Conservation (phyloP, 306 rosid species). For the Vicia villosa region DNA sequence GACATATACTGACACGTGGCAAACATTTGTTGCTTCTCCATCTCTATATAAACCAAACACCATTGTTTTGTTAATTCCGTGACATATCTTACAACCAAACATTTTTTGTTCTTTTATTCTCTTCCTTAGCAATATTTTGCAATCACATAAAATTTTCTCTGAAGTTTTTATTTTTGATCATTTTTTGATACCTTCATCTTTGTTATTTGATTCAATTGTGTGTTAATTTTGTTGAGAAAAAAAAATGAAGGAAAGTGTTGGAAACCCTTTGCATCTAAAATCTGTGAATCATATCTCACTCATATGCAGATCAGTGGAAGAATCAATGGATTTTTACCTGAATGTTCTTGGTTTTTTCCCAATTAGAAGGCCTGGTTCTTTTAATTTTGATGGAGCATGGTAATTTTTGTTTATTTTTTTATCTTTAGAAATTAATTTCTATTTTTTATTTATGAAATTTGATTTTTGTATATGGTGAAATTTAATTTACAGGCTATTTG, state of each 20-base stretch:
- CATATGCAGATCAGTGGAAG: constrained; percentile 71
- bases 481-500: constrained; percentile 63
- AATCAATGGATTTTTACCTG: constrained; percentile 69
- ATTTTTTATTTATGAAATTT: background rate
- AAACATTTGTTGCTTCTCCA: background rate
- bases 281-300: constrained; percentile 91
- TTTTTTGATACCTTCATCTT: background rate
- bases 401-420: constrained; percentile 15
- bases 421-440: background rate
- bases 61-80: background rate
- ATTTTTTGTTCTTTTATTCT: background rate
- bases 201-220: background rate
- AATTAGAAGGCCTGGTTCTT: constrained; percentile 89
- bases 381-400: constrained; percentile 95
- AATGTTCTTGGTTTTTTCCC: constrained; percentile 85
- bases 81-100: background rate
- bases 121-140: background rate
- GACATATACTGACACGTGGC: constrained; percentile 35
- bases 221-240: constrained; percentile 18
- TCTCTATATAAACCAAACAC: constrained; percentile 31
- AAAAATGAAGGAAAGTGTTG: constrained; percentile 69
- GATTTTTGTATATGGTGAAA: constrained; percentile 7
- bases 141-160: background rate
- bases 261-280: constrained; percentile 80
- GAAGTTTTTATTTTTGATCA: too few species aligned